Evolutionary conservation across 345 rosid genomes (phyloP).

Genomic region (Ricinus communis): DNA sequence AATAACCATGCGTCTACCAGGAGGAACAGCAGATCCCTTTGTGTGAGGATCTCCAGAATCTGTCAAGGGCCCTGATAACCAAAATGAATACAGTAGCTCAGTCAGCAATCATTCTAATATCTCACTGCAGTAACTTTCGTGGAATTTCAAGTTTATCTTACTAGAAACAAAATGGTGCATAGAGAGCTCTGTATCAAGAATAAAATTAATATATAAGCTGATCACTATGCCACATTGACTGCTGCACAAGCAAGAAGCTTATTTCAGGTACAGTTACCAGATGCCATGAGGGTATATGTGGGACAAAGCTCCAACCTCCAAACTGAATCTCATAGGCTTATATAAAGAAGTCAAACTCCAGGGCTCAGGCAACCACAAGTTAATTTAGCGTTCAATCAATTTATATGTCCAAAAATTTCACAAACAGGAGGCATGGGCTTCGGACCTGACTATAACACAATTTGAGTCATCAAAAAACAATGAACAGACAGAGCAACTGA

Average conservation of each 20-base stretch:
- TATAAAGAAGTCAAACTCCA: background rate
- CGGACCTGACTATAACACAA: background rate
- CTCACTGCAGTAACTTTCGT: background rate
- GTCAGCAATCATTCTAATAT: constrained; percentile 4
- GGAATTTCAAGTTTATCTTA: background rate
- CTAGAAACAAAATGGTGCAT: background rate
- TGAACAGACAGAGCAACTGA: background rate
- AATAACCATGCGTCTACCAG: constrained; percentile 86
- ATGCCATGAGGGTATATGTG: background rate
- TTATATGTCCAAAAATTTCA: background rate
- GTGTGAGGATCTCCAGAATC: constrained; percentile 48
- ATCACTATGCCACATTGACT: background rate
- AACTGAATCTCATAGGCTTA: no score
- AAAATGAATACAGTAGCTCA: constrained; percentile 15
- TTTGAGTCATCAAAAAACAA: background rate
- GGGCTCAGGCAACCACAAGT: background rate
- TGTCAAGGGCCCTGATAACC: constrained; percentile 58
- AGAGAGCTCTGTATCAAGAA: background rate
- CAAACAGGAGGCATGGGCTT: background rate
- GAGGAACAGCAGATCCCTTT: constrained; percentile 53
- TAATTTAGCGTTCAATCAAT: background rate
- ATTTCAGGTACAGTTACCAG: background rate
- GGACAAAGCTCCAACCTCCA: background rate
- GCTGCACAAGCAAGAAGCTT: background rate
- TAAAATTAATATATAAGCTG: background rate